Base-by-base conservation (phyloP, 2,329 filamentous ascomycete species). In the Pseudogymnoascus sp. region DNA sequence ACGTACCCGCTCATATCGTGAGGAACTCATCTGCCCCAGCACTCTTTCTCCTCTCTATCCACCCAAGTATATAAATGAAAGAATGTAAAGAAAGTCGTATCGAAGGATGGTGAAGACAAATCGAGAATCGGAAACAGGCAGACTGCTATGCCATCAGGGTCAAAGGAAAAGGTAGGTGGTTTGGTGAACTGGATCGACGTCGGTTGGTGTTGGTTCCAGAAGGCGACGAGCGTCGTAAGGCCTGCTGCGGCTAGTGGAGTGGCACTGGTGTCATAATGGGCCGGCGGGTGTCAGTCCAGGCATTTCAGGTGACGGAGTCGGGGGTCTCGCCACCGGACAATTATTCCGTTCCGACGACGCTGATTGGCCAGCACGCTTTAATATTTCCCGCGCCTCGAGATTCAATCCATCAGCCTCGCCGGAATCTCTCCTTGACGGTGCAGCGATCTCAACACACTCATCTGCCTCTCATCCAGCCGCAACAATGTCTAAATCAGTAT, bases 1-100 rank as follows among this genome's bases (percentile, higher is more conserved):
- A 72, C 80, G 65, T 77, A 85, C 83, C 77, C 82, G 77, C 71
- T 84, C 83, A 71, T 87, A 87, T 63, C 71, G 69, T 67, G 72
- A 70, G 33, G 71, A 72, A 65, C 67, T 69, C 71, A 73, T 73
- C 29, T 61, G 44, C 27, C 44, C 44, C 27, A 5, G 27, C 27
- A 31, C 44, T 29, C 44, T 31, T 27, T 31, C 44, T 51, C 44
- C 27, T 51, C 27, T 31, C 44, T 51, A 31, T 51, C 44, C 27
- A 51, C n/a, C 25, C 10, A 51, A 31, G 44, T 51, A 31, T 51
- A 51, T 48, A 31, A 31, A 17, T 29, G 29, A 51, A 51, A 17
- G 27, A 51, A 51, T 3, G 44, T 31, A 51, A 51, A 10, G 44
- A 51, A 31, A 31, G 44, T 51, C 8, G 44, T 51, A 31, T 51